phyloP scores from a whole-genome alignment of 345 rosid species.

The Ceriops zippeliana region DNA sequence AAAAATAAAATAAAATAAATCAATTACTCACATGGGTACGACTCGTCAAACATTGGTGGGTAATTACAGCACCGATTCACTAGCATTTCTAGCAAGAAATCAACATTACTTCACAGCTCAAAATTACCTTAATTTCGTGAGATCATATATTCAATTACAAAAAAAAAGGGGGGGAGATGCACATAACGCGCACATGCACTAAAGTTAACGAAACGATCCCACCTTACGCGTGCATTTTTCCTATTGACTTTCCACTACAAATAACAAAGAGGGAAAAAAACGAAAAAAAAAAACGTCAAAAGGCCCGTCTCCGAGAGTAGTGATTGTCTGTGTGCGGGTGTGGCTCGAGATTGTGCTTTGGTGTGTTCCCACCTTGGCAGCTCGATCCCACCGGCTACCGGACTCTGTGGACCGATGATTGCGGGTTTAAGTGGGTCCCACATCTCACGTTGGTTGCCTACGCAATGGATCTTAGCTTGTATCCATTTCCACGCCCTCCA shows the following conservation, averaged over 20 bases:
- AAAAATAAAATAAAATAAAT: too few species aligned
- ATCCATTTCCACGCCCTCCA: constrained; percentile 23
- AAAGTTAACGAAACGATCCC: constrained; percentile 16
- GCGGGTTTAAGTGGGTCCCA: constrained; percentile 38
- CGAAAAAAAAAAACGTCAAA: background rate
- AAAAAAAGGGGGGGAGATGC: too few species aligned
- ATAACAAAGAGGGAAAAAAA: background rate
- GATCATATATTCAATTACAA: too few species aligned
- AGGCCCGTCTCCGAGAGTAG: constrained; percentile 18
- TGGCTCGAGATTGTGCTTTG: constrained; percentile 42
- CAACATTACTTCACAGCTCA: too few species aligned
- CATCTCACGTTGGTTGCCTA: constrained; percentile 25
- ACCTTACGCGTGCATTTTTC: constrained; percentile 3
- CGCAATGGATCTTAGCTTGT: constrained; percentile 8
- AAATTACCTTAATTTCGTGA: too few species aligned
- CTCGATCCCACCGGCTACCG: constrained; percentile 24
- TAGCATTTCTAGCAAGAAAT: too few species aligned
- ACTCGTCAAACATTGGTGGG: too few species aligned
- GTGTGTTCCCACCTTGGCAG: constrained; percentile 27
- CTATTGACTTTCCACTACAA: background rate
- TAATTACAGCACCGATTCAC: too few species aligned
- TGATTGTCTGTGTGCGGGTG: constrained; percentile 42
- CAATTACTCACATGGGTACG: too few species aligned
- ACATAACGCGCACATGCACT: background rate
- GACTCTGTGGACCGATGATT: constrained; percentile 29